Evolutionary conservation across 371 early-diverging fungal species (phyloP), one percentile per base, ranked within the genome.

Genomic region (Rhizopus delemar): DNA sequence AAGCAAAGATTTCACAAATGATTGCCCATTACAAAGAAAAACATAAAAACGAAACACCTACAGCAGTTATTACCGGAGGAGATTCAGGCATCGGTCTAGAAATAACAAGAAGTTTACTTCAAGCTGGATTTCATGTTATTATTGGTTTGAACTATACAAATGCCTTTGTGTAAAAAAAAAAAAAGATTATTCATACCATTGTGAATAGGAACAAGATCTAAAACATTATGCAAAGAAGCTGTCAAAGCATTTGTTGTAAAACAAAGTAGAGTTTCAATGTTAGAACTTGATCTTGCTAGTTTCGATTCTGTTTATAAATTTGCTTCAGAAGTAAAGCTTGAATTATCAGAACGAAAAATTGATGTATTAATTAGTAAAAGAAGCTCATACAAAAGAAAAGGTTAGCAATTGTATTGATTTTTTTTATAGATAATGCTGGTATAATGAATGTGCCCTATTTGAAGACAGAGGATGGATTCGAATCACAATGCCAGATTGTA

Each of bases 381-480:
- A 8, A 5, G 41, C 8, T 7, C n/a, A 15, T 45, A 6, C 13
- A 38, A 11, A 38, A 2, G 13, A 6, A 8, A 38, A 2, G 11
- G 13, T 38, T 8, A 6, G 8, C 39, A 12, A 31, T 15, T n/a
- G 1, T 38, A 8, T 3, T 11, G 28, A 8, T 54, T 29, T 33
- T 33, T 46, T 41, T 51, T 2, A 15, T 63, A 76, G 77, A 82
- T 61, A 89, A 89, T 65, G 84, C 86, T 28, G 94, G 92, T 5
- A 73, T 93, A 16, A 92, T 93, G 93, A 83, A 79, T 36, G 68
- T 72, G 2, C 91, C 93, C 2, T 84, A 71, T 43, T 60, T 61
- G 0, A 54, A 66, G 12, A 89, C 92, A 2, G 63, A 59, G 8
- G 90, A 93, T 63, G 88, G 85, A 9, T 70, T 86, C 32, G 92